A percentile compares a stretch with the other conserved stretches of the same genome.
Conservation (phyloP, 2,329 filamentous ascomycete genomes). For the Trichoderma citrinoviride region DNA sequence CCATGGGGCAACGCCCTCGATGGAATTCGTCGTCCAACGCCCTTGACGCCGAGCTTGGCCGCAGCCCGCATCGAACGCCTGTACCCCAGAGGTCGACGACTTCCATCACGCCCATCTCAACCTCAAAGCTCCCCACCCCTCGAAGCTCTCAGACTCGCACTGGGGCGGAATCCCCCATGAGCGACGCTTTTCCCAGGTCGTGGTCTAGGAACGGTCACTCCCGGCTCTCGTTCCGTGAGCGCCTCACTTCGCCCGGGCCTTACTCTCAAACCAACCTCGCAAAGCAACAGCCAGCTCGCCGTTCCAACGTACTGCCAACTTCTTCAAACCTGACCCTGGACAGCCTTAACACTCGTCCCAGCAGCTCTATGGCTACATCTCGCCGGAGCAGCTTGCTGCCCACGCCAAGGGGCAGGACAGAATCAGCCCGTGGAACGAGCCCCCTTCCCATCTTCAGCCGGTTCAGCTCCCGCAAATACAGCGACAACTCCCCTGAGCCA, state of each 20-base stretch:
- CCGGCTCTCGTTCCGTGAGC: conserved; percentile 54
- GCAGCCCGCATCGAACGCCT: conserved; percentile 56
- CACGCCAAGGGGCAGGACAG: conserved; percentile 38
- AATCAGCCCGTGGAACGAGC: conserved; percentile 44
- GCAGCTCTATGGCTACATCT: conserved; percentile 54
- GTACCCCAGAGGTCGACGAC: conserved; percentile 43
- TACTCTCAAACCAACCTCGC: conserved; percentile 46
- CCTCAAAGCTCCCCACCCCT: conserved; percentile 48
- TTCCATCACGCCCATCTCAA: conserved; percentile 42
- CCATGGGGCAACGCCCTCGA: conserved; percentile 58
- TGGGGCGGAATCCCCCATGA: conserved; percentile 47
- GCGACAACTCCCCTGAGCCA: conserved; percentile 37
- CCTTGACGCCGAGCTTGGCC: conserved; percentile 61
- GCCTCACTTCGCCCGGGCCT: conserved; percentile 49
- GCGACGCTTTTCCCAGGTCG: conserved; percentile 42
- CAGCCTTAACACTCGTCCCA: conserved; percentile 44
- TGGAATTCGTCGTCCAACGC: conserved; percentile 71
- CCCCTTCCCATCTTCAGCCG: conserved; percentile 48
- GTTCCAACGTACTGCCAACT: conserved; percentile 53
- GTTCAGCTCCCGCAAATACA: conserved; percentile 43
- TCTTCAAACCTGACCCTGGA: conserved; percentile 35
- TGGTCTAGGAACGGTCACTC: conserved; percentile 41
- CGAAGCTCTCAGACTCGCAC: conserved; percentile 49
- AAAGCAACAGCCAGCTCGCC: conserved; percentile 50
- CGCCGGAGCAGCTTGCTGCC: conserved; percentile 56